These are phyloP conservation scores for Solanum megistacrolobum DNA, from an alignment of 257 asterid genomes.

Conservation along the genomic window DNA sequence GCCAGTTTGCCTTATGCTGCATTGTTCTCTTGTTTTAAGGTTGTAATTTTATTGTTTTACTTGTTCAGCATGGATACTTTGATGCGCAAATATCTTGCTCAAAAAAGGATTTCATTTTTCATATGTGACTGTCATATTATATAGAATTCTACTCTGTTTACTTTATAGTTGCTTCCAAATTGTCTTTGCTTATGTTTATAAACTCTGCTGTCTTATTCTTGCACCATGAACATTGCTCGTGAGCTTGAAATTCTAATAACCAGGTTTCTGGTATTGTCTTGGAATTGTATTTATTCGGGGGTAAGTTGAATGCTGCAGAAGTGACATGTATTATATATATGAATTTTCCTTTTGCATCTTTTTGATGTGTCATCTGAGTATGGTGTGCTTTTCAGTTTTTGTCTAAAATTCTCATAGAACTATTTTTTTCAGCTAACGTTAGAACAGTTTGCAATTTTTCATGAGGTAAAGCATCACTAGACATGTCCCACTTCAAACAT, in stretches of 20 bases:
- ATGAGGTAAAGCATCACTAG: background rate
- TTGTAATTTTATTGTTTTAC: conserved; percentile 10
- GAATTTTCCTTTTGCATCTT: background rate
- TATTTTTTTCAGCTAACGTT: background rate
- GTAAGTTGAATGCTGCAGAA: background rate
- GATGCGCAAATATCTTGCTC: background rate
- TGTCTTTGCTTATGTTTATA: background rate
- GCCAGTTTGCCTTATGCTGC: conserved; percentile 97
- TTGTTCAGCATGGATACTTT: background rate
- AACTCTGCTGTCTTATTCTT: background rate
- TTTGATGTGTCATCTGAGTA: background rate
- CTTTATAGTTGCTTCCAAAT: background rate
- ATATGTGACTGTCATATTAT: background rate
- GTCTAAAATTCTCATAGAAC: background rate
- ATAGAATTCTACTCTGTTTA: background rate
- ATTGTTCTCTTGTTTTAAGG: conserved; percentile 88
- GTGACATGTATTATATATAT: background rate
- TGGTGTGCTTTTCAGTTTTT: background rate
- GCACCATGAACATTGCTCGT: background rate
- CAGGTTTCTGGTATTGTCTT: background rate
- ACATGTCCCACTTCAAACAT: background rate
- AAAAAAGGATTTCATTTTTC: background rate
- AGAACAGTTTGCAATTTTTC: background rate
- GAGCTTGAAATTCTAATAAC: background rate
- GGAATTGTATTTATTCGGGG: background rate